Base-by-base conservation (phyloP, 208 protist genomes). In the Trypanosoma platydactyli region DNA sequence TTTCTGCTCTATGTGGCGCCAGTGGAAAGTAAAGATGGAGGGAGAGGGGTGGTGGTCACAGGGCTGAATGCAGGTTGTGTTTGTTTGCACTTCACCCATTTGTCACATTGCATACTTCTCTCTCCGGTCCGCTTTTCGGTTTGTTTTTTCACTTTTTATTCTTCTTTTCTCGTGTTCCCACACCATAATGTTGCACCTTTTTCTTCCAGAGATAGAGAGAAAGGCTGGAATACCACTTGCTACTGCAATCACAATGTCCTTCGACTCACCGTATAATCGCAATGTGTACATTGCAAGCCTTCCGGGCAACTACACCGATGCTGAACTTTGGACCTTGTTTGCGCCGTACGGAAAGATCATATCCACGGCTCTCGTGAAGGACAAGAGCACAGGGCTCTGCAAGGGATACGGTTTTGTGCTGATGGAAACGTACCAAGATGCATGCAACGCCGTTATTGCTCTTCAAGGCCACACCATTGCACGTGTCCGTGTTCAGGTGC, bases 341-440 rank as follows among this genome's bases (percentile, higher is more conserved):
- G 49, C 71, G 9, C 73, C 73, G 1, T 90, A 76, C 57, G 87
- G 87, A 40, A 70, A 65, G 33, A 84, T 93, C 53, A 25, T 83
- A 29, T 92, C 80, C 22, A 84, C 81, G 11, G 83, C 84, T 68
- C 83, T 91, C 42, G 92, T 95, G 77, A 84, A 79, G 58, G 69
- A 80, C 67, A 86, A 86, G 35, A 74, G 70, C 35, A 84, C 76
- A 7, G 64, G 75, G 35, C 70, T 62, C 16, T 93, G 81, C 77
- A 88, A 89, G 50, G 88, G 88, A 1, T 91, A 94, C 66, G 88
- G 84, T 35, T 95, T 95, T 64, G 89, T 95, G 13, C 76, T 89
- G 56, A 93, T 92, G 55, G 71, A 86, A 53, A 71, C 59, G 48
- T 86, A 79, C 64, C 77, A 82, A 63, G 66, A 85, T 52, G 55